A percentile compares a stretch with the other conserved stretches of the same genome.
Evolutionary conservation across 108 stramenopile genomes (phyloP).

Genomic region (Skeletonema potamos): DNA sequence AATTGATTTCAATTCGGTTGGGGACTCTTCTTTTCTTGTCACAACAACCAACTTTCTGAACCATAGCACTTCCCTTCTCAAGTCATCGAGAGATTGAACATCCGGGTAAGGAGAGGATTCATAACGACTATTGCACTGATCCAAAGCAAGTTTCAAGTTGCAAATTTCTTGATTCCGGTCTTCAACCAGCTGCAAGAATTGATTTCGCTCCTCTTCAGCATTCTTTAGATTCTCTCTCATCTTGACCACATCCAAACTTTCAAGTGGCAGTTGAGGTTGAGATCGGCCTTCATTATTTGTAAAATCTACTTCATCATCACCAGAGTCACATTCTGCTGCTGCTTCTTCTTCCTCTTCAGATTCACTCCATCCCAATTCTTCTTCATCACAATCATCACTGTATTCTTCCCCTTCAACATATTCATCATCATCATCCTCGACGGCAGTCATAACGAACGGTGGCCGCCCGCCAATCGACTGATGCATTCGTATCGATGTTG

Average conservation of each 20-base stretch:
- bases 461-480: background rate
- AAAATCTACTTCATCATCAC: conserved; percentile 4
- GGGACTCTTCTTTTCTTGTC: background rate
- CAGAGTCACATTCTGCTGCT: conserved; percentile 5
- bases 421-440: conserved; percentile 21
- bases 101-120: background rate
- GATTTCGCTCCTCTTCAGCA: conserved; percentile 37
- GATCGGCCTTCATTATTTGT: conserved; percentile 22
- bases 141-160: conserved; percentile 14
- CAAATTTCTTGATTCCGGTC: conserved; percentile 39
- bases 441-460: conserved; percentile 4
- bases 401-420: conserved; percentile 15
- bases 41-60: conserved; percentile 5
- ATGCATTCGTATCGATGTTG: background rate
- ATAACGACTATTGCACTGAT: background rate
- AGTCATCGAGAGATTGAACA: background rate
- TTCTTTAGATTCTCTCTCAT: conserved; percentile 25
- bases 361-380: conserved; percentile 1
- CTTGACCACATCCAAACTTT: conserved; percentile 42
- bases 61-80: conserved; percentile 24
- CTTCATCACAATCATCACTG: conserved; percentile 6
- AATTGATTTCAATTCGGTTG: conserved; percentile 5
- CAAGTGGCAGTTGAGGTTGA: conserved; percentile 12
- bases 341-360: conserved; percentile 24
- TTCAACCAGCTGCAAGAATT: conserved; percentile 34